Conservation (phyloP, 768 basidiomycete species). For the Podaxis sp. region DNA sequence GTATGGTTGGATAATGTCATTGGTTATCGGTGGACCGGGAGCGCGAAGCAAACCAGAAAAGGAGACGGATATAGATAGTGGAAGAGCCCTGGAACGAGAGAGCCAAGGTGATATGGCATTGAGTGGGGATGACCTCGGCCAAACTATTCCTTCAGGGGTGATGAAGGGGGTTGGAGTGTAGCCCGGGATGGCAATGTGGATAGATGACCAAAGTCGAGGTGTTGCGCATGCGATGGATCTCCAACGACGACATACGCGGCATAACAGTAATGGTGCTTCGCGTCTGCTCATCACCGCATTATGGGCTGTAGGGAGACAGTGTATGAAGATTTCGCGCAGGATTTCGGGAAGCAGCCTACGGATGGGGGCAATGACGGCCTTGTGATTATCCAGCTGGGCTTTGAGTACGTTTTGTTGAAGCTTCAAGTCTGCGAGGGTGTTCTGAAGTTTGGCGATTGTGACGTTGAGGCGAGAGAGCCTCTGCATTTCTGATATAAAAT, state of each 20-base stretch:
- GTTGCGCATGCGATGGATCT: conserved; percentile 17
- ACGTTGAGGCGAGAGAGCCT: not conserved
- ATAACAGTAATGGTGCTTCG: conserved; percentile 20
- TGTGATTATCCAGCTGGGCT: not conserved
- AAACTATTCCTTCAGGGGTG: too few relatives aligned
- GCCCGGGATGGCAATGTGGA: conserved; percentile 19
- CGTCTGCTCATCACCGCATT: conserved; percentile 16
- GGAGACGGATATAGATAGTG: conserved; percentile 1
- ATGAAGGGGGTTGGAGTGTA: not conserved
- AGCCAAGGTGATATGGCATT: conserved; percentile 1
- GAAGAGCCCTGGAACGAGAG: not conserved
- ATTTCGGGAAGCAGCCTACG: conserved; percentile 21
- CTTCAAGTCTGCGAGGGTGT: not conserved
- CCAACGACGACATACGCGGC: conserved; percentile 20
- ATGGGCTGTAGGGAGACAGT: conserved; percentile 17
- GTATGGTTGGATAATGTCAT: not conserved
- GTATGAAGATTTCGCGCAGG: conserved; percentile 22
- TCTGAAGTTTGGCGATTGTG: not conserved
- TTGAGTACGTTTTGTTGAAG: not conserved
- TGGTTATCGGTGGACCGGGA: not conserved
- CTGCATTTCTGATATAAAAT: not conserved
- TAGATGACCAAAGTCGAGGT: conserved; percentile 19
- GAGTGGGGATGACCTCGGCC: not conserved
- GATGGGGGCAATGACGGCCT: conserved; percentile 11
- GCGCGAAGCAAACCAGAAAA: not conserved